Conservation (phyloP, 2,329 filamentous ascomycete species). For the Endothia cerciana region DNA sequence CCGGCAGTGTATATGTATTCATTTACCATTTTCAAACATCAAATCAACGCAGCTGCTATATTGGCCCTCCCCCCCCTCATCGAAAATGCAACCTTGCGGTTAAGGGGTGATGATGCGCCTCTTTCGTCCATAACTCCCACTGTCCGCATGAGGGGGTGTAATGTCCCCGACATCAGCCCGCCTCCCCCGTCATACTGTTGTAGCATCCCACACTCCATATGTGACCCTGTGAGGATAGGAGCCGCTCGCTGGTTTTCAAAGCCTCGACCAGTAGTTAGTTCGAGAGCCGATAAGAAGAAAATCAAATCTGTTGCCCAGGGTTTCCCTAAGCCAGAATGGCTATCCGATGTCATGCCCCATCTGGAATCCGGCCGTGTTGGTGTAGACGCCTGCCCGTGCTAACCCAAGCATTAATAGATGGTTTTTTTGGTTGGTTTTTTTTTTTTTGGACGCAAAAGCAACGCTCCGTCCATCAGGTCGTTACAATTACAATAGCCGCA, state of each 20-base stretch:
- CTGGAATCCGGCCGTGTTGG: conserved; percentile 12
- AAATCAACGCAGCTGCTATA: conserved; percentile 12
- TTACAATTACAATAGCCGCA: conserved; percentile 29
- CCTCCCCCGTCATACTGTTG: not conserved
- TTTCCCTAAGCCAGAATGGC: not conserved
- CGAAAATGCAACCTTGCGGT: not conserved
- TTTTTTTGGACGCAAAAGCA: conserved; percentile 19
- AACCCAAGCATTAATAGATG: conserved; percentile 14
- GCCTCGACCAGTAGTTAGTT: not conserved
- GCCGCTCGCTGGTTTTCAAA: not conserved
- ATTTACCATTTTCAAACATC: conserved; percentile 8
- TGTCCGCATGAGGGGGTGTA: not conserved
- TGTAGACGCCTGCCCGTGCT: conserved; percentile 23
- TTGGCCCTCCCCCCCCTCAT: not conserved
- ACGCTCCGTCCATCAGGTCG: conserved; percentile 25
- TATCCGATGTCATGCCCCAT: not conserved
- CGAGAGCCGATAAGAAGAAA: not conserved
- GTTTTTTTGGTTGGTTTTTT: conserved; percentile 24
- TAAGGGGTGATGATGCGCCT: not conserved
- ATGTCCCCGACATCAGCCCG: not conserved
- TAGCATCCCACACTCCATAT: not conserved
- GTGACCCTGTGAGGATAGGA: not conserved
- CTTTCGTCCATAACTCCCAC: not conserved
- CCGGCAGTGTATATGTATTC: conserved; percentile 7
- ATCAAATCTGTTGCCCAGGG: not conserved